Evolutionary conservation across 345 rosid species (phyloP).

Genomic region (Rubroshorea leprosula): DNA sequence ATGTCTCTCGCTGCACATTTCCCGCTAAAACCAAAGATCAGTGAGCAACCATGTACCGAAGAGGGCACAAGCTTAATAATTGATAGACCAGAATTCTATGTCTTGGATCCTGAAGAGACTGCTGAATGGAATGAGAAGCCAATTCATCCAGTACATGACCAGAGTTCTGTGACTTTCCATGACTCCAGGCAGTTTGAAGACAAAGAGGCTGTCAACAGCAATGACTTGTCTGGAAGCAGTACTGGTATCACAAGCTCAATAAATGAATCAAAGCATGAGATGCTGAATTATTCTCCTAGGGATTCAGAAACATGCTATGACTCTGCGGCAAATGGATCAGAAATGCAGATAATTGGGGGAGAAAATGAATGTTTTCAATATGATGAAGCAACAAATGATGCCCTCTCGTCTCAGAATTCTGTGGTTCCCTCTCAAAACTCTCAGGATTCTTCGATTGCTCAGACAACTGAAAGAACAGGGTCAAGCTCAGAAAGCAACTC

Average conservation of each 20-base stretch:
- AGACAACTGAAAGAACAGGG: conserved; percentile 45
- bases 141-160: conserved; percentile 31
- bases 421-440: conserved; percentile 46
- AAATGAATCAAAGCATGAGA: conserved; percentile 27
- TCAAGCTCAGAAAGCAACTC: conserved; percentile 45
- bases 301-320: conserved; percentile 22
- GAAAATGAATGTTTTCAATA: conserved; percentile 13
- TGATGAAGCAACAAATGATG: conserved; percentile 21
- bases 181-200: conserved; percentile 38
- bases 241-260: conserved; percentile 28
- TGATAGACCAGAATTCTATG: conserved; percentile 30
- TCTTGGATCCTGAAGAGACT: conserved; percentile 41
- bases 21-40: conserved; percentile 32
- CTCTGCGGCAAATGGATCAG: conserved; percentile 24
- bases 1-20: conserved; percentile 69
- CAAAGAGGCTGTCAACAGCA: conserved; percentile 39
- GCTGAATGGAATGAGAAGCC: conserved; percentile 32
- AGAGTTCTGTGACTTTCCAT: conserved; percentile 31
- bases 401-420: conserved; percentile 53
- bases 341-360: conserved; percentile 22
- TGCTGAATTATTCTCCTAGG: conserved; percentile 21
- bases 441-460: conserved; percentile 28
- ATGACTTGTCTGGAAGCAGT: conserved; percentile 39
- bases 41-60: conserved; percentile 19
- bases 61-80: conserved; percentile 31